phyloP scores from a whole-genome alignment of 2,329 filamentous ascomycete species.

The Myriosclerotinia scirpicola region DNA sequence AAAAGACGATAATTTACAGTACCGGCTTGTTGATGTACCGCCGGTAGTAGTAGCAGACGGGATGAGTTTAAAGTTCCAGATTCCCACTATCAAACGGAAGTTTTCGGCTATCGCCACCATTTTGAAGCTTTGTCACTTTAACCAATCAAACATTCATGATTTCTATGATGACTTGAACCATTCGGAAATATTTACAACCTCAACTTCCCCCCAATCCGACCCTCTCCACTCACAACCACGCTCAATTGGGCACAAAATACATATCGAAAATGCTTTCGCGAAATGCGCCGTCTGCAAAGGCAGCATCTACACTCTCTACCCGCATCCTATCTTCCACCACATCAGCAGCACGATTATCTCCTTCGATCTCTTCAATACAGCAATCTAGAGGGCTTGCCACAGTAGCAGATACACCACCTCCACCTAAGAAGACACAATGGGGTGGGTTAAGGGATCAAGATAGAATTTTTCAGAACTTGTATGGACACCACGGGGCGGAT shows the following conservation, averaged over 20 bases:
- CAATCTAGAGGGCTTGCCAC: conserved; percentile 75
- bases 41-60: too few species aligned
- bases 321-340: conserved; percentile 38
- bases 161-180: conserved; percentile 33
- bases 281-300: conserved; percentile 40
- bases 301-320: conserved; percentile 37
- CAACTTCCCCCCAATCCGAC: conserved; percentile 27
- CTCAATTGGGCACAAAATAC: conserved; percentile 41
- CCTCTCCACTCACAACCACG: conserved; percentile 25
- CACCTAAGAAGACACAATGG: conserved; percentile 66
- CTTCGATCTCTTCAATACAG: conserved; percentile 47
- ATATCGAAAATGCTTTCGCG: conserved; percentile 42
- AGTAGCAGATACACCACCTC: conserved; percentile 69
- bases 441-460: conserved; percentile 94
- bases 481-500: conserved; percentile 87
- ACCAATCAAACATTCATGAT: conserved; percentile 24
- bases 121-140: conserved; percentile 14
- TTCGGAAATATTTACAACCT: conserved; percentile 23
- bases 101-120: conserved; percentile 24
- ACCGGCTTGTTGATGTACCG: neutral
- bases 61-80: too few species aligned
- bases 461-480: conserved; percentile 98
- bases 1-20: neutral
- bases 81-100: conserved; percentile 17
- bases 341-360: conserved; percentile 34